Base-by-base conservation (phyloP, 192 early-diverging fungal species). In the Kappamyces sp. region DNA sequence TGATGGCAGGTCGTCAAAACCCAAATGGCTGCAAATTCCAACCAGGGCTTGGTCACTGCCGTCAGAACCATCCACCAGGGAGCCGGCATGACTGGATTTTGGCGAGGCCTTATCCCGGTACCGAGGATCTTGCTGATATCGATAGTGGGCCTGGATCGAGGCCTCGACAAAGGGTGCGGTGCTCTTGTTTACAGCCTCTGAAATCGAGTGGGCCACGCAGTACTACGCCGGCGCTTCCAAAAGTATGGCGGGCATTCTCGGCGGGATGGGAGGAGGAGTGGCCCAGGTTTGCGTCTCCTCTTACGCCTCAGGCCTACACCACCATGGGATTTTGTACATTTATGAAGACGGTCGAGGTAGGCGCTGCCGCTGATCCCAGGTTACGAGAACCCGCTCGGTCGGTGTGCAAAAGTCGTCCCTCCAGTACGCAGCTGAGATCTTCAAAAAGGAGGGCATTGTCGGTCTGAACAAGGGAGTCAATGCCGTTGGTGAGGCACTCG, bases 251-350 rank as follows among this genome's bases (percentile, higher is more conserved):
- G 94, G 93, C 57, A 84, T 95, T 48, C 49, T 93, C 40, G 93
- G 92, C 53, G 96, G 96, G 15, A 91, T 97, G 83, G 91, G 79
- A 51, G 96, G 94, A 57, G 96, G 96, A 64, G 74, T 94, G 37
- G 87, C 89, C 13, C 93, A 95, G 78, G 74, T 69, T 32, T 23
- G 23, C 23, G 50, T 12, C 47, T 34, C 5, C 34, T 8, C 13
- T 35, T 63, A 51, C 61, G 40, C 31, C 39, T 10, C 50, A 73
- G 62, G 92, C 94, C 0, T 98, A 97, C 77, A 87, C 93, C 46
- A 98, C 96, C 23, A 98, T 98, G 96, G 96, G 96, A n/a, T 97
- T 97, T 76, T 97, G 94, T 72, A 98, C 95, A 0, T 96, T 96
- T 74, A 96, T 98, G 95, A 79, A 73, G 69, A 52, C 53, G 36